phyloP scores from a whole-genome alignment of 2,329 filamentous ascomycete genomes.

The Microsporum canis region DNA sequence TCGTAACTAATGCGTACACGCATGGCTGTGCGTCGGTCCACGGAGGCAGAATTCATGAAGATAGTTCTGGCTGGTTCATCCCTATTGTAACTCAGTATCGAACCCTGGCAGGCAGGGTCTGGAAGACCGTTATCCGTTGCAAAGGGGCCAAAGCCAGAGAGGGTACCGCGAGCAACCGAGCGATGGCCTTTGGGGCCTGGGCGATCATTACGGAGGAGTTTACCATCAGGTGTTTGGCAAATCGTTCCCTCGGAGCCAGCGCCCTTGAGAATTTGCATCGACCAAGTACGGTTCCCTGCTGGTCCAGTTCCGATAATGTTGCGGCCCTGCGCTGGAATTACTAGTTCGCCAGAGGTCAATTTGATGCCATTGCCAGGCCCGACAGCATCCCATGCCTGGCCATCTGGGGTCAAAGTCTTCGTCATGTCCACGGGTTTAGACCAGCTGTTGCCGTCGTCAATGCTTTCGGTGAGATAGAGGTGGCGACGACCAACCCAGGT shows the following conservation, averaged over 20 bases:
- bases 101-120: conserved; percentile 7
- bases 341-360: conserved; percentile 15
- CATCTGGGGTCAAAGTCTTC: conserved; percentile 14
- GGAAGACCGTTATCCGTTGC: conserved; percentile 5
- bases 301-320: conserved; percentile 18
- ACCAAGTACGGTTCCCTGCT: conserved; percentile 17
- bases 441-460: conserved; percentile 20
- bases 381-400: conserved; percentile 17
- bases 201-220: conserved; percentile 7
- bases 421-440: conserved; percentile 17
- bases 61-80: conserved; percentile 3
- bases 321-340: conserved; percentile 17
- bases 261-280: conserved; percentile 5
- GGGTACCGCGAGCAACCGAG: conserved; percentile 1
- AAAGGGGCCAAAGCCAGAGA: conserved; percentile 2
- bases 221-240: conserved; percentile 7
- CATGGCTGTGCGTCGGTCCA: not conserved
- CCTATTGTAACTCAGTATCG: conserved; percentile 3
- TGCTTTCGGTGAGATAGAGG: conserved; percentile 18
- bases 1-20: conserved; percentile 9
- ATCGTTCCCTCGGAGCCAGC: conserved; percentile 7
- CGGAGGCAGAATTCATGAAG: conserved; percentile 5
- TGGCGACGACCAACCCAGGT: conserved; percentile 19
- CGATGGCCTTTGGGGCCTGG: not conserved
- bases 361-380: conserved; percentile 18